Evolutionary conservation across 2,329 filamentous ascomycete species (phyloP).

Genomic region (Cercospora sp.): DNA sequence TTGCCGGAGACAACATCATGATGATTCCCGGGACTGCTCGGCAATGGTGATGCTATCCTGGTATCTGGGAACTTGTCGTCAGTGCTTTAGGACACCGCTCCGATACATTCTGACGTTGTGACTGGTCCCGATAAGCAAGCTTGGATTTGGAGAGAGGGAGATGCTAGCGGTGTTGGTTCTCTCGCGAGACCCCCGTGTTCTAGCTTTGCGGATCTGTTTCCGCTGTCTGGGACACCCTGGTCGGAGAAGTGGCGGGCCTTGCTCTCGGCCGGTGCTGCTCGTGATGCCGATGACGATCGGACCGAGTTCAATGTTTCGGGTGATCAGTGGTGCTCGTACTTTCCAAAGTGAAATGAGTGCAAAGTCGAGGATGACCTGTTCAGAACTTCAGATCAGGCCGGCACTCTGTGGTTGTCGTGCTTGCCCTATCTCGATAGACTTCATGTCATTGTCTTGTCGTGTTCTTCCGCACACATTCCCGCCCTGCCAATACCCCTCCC

Average conservation of each 20-base stretch:
- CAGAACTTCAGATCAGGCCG: neutral
- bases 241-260: neutral
- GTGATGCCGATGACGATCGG: conserved; percentile 1
- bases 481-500: conserved; percentile 52
- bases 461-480: neutral
- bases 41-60: neutral
- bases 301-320: neutral
- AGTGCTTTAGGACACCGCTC: neutral
- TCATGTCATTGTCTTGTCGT: neutral
- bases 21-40: neutral
- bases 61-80: neutral
- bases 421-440: neutral
- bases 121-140: neutral
- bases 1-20: neutral
- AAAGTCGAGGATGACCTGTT: neutral
- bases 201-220: neutral
- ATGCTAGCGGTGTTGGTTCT: neutral
- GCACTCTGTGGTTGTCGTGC: neutral
- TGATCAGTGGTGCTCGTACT: neutral
- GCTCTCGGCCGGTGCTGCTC: neutral
- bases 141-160: neutral
- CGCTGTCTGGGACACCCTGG: neutral
- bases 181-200: neutral
- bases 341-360: neutral
- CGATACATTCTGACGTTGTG: neutral